These are phyloP conservation scores for Debaryomyces prosopidis DNA, from an alignment of 805 yeast genomes.

Conservation along the genomic window DNA sequence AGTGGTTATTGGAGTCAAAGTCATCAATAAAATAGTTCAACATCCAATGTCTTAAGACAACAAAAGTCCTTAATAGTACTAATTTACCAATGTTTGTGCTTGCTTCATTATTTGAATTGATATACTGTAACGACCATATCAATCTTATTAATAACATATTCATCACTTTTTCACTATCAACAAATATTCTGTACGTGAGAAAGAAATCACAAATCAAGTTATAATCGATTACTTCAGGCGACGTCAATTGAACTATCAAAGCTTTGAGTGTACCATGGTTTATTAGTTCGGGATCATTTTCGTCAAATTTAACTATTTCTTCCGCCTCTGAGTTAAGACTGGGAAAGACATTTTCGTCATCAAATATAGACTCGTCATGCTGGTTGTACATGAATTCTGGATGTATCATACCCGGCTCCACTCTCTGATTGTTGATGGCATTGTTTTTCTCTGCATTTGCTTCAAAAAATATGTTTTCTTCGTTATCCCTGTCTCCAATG, in stretches of 20 bases:
- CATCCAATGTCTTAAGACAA: constrained; percentile 85
- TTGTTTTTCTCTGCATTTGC: neutral
- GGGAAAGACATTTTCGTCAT: constrained; percentile 37
- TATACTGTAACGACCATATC: constrained; percentile 65
- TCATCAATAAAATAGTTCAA: constrained; percentile 86
- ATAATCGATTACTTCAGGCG: constrained; percentile 76
- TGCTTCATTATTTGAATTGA: constrained; percentile 25
- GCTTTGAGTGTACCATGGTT: constrained; percentile 44
- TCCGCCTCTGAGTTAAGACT: constrained; percentile 17
- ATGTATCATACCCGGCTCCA: constrained; percentile 8
- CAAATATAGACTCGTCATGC: constrained; percentile 39
- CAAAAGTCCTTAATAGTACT: constrained; percentile 79
- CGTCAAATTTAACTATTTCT: constrained; percentile 35
- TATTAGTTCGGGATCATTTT: constrained; percentile 28
- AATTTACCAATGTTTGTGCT: constrained; percentile 54
- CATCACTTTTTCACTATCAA: constrained; percentile 58
- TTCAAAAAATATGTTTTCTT: neutral
- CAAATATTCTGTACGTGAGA: constrained; percentile 74
- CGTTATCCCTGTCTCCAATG: neutral
- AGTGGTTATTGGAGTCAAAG: constrained; percentile 37
- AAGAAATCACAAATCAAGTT: constrained; percentile 81
- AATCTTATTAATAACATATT: constrained; percentile 63
- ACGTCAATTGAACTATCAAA: constrained; percentile 61
- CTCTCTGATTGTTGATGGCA: neutral
- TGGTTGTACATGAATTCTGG: constrained; percentile 30